Evolutionary conservation across 2,329 filamentous ascomycete species (phyloP).

Genomic region (Hirsutella minnesotensis): DNA sequence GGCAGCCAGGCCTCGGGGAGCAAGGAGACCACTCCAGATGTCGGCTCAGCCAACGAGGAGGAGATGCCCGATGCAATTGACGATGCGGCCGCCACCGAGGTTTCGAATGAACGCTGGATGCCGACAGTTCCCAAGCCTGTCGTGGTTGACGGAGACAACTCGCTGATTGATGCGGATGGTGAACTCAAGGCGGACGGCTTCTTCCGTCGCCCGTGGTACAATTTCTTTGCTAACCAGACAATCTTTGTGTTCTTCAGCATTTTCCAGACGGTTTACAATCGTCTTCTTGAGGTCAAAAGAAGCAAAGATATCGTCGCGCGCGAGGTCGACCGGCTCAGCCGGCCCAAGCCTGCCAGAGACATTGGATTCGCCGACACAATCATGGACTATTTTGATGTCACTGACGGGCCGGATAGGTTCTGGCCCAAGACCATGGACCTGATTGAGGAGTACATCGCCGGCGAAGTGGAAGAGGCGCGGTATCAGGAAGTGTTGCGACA

Average conservation of each 20-base stretch:
- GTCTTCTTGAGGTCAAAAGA: constrained; percentile 73
- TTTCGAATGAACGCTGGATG: constrained; percentile 53
- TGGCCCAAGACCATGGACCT: constrained; percentile 79
- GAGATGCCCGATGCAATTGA: constrained; percentile 54
- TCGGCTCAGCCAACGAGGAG: constrained; percentile 65
- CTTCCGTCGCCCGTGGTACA: constrained; percentile 70
- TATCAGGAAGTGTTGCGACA: constrained; percentile 86
- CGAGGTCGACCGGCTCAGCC: constrained; percentile 61
- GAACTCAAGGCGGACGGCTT: constrained; percentile 66
- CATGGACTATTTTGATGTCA: constrained; percentile 62
- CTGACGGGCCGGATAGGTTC: constrained; percentile 53
- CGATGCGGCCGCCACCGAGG: constrained; percentile 47
- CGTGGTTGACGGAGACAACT: constrained; percentile 40
- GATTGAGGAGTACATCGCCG: constrained; percentile 75
- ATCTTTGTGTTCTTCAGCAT: constrained; percentile 93
- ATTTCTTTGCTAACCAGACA: constrained; percentile 82
- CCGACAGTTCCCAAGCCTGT: constrained; percentile 46
- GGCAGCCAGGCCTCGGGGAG: constrained; percentile 67
- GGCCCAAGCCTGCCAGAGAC: constrained; percentile 69
- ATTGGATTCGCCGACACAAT: constrained; percentile 74
- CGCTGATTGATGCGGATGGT: constrained; percentile 43
- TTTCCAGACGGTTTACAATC: constrained; percentile 81
- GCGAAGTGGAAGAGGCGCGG: constrained; percentile 68
- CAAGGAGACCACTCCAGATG: constrained; percentile 81
- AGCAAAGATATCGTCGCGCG: constrained; percentile 61